Evolutionary conservation across 1,139 yeast genomes (phyloP).

Genomic region (Ashbya aceris): DNA sequence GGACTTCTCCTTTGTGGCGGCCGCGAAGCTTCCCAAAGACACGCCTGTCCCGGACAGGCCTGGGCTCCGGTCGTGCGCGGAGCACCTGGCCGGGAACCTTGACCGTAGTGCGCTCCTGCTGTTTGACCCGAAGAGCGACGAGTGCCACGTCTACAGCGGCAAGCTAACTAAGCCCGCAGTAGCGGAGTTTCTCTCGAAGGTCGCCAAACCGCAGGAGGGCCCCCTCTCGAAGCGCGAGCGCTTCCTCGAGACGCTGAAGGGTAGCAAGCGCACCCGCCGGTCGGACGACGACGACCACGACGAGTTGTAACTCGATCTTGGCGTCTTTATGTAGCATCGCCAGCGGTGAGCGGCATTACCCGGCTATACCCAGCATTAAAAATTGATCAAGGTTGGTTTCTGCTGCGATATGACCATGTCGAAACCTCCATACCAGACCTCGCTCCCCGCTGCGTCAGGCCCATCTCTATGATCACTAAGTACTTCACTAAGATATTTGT

Average conservation of each 20-base stretch:
- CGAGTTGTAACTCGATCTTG: too few relatives aligned
- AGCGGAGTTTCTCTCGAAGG: slow-evolving; percentile 15
- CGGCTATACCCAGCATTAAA: too few relatives aligned
- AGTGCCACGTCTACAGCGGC: slow-evolving; percentile 12
- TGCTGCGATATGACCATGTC: too few relatives aligned
- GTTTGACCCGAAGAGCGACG: slow-evolving; percentile 18
- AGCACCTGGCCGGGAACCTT: background rate
- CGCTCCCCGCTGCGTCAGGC: too few relatives aligned
- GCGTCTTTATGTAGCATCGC: too few relatives aligned
- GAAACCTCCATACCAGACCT: too few relatives aligned
- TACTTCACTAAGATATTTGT: slow-evolving; percentile 72
- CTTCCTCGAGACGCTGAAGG: slow-evolving; percentile 13
- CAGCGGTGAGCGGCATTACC: too few relatives aligned
- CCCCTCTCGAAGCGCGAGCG: slow-evolving; percentile 23
- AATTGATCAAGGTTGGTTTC: too few relatives aligned
- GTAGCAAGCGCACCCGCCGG: too few relatives aligned
- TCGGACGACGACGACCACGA: too few relatives aligned
- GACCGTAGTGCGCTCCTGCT: slow-evolving; percentile 14
- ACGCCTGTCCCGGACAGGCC: slow-evolving; percentile 1
- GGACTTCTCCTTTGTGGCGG: slow-evolving; percentile 31
- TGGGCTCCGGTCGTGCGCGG: background rate
- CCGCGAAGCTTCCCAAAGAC: slow-evolving; percentile 5
- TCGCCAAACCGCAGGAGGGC: slow-evolving; percentile 22
- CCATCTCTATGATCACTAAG: slow-evolving; percentile 60
- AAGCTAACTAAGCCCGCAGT: slow-evolving; percentile 15